These are phyloP conservation scores for Euptelea pleiosperma DNA, from an alignment of 164 flowering plant genomes.

Conservation along the genomic window DNA sequence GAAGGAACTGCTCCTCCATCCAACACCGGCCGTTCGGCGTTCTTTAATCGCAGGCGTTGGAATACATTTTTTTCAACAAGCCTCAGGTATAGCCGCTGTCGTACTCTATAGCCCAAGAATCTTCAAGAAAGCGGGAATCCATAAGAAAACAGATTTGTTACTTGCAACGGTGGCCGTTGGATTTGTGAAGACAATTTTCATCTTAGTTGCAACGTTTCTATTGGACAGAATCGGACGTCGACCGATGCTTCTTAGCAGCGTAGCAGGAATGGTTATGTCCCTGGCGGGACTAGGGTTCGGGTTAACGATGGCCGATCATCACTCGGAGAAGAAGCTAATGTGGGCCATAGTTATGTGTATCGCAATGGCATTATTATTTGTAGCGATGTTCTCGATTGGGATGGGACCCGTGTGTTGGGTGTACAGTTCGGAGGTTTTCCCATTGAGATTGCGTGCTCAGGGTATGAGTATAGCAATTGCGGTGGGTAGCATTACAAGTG, in stretches of 20 bases:
- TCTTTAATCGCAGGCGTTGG: constrained; percentile 22
- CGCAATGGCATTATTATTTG: constrained; percentile 13
- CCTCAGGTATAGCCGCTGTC: constrained; percentile 16
- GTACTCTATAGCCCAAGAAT: constrained; percentile 21
- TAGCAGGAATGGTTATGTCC: constrained; percentile 31
- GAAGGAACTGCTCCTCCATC: constrained; percentile 18
- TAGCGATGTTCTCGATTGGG: constrained; percentile 32
- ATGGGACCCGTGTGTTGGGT: constrained; percentile 43
- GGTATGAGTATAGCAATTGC: constrained; percentile 31
- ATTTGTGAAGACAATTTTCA: constrained; percentile 26
- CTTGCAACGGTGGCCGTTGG: constrained; percentile 41
- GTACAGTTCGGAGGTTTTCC: constrained; percentile 45
- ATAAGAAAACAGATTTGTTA: constrained; percentile 5
- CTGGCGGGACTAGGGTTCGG: constrained; percentile 13
- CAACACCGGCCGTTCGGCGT: constrained; percentile 19
- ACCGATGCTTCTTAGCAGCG: constrained; percentile 29
- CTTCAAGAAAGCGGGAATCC: constrained; percentile 31
- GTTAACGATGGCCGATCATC: constrained; percentile 21
- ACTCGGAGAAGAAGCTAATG: constrained; percentile 5
- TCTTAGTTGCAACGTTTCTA: constrained; percentile 31
- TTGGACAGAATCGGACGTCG: constrained; percentile 34
- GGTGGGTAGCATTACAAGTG: constrained; percentile 26
- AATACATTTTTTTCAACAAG: constrained; percentile 24
- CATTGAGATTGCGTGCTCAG: constrained; percentile 34
- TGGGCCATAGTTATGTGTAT: constrained; percentile 42